Percentiles rank a stretch among this genome's conserved stretches.
phyloP scores from a whole-genome alignment of 2,329 filamentous ascomycete species.

The Coniochaeta prunicola region DNA sequence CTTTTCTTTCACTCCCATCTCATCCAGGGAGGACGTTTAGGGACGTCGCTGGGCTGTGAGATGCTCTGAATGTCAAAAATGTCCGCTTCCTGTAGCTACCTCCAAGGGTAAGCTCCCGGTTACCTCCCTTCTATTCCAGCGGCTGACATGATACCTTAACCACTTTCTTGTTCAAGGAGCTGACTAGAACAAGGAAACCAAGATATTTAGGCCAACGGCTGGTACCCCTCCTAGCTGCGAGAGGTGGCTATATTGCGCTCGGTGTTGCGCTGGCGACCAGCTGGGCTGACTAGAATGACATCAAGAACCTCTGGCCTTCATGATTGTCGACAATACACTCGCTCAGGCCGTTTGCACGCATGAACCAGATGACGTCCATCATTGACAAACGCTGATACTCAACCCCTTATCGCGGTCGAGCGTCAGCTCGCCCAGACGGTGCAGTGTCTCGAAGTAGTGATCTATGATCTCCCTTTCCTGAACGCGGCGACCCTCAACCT shows the following conservation, averaged over 20 bases:
- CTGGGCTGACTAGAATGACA: conserved; percentile 5
- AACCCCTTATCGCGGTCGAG: conserved; percentile 15
- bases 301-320: conserved; percentile 30
- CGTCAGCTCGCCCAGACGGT: conserved; percentile 21
- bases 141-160: no score
- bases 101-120: no score
- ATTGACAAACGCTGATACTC: conserved; percentile 24
- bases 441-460: conserved; percentile 26
- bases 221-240: no score
- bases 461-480: conserved; percentile 30
- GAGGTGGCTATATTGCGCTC: neutral
- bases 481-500: conserved; percentile 28
- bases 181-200: no score
- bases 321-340: conserved; percentile 26
- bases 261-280: neutral
- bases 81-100: neutral
- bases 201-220: no score
- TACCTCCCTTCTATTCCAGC: no score
- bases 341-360: conserved; percentile 20
- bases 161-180: no score
- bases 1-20: neutral
- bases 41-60: neutral
- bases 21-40: neutral
- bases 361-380: conserved; percentile 23
- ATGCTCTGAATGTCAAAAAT: neutral